Conservation (phyloP, 331 rosid species). For the Quercus lobata region DNA sequence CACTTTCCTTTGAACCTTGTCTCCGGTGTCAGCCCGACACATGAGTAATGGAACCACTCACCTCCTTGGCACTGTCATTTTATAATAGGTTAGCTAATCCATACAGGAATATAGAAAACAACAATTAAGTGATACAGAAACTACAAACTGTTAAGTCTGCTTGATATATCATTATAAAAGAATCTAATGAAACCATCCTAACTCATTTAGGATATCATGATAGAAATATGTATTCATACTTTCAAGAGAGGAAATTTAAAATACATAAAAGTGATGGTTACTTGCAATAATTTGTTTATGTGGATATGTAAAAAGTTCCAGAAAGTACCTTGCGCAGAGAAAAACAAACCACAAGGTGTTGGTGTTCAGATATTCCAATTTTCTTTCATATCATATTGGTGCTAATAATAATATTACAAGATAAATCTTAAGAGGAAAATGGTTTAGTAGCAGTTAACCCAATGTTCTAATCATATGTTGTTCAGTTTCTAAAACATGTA, state of each 20-base stretch:
- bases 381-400: background rate
- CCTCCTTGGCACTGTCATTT: constrained; percentile 92
- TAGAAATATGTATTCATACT: background rate
- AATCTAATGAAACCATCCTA: background rate
- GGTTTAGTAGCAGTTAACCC: background rate
- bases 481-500: background rate
- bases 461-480: background rate
- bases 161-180: too few relatives aligned
- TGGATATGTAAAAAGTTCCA: background rate
- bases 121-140: background rate
- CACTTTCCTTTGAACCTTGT: constrained; percentile 98
- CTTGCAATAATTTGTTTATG: background rate
- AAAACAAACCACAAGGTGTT: background rate
- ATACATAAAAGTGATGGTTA: background rate
- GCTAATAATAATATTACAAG: background rate
- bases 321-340: background rate
- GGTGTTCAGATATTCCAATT: background rate
- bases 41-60: constrained; percentile 96
- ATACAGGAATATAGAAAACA: background rate
- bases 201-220: background rate
- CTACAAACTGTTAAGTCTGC: too few relatives aligned
- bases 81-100: constrained; percentile 11
- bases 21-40: constrained; percentile 96
- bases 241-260: background rate
- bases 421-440: background rate